Percentiles rank a stretch among this genome's conserved stretches.
These are phyloP conservation scores for Ceratocystis cacaofunesta DNA, from an alignment of 2,329 filamentous ascomycete genomes.

Conservation along the genomic window DNA sequence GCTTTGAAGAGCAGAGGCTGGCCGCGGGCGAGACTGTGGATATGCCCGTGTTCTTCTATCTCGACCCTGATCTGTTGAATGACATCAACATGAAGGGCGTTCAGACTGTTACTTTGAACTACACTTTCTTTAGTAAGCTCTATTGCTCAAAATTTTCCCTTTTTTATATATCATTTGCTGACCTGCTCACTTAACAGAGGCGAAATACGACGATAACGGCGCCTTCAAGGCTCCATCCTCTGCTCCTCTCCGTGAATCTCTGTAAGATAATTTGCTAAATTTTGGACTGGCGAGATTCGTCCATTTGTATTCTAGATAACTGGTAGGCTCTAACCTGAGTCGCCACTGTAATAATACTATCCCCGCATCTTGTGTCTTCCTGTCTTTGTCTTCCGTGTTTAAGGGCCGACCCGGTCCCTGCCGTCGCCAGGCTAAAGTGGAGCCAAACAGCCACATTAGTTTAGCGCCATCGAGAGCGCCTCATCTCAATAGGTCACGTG, in stretches of 20 bases:
- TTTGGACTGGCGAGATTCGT: background rate
- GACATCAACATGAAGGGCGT: conserved; percentile 88
- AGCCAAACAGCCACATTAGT: background rate
- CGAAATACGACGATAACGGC: conserved; percentile 33
- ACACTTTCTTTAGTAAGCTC: conserved; percentile 94
- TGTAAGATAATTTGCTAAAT: background rate
- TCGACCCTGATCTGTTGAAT: conserved; percentile 86
- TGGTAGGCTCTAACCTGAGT: background rate
- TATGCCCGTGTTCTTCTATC: conserved; percentile 99
- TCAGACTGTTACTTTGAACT: conserved; percentile 87
- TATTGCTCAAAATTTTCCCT: background rate
- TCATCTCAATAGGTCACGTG: conserved; percentile 7
- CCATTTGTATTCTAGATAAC: background rate
- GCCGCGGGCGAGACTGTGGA: conserved; percentile 94
- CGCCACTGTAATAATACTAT: background rate
- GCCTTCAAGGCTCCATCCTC: conserved; percentile 27
- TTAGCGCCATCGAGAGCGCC: background rate
- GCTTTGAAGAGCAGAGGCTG: conserved; percentile 90
- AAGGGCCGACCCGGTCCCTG: background rate
- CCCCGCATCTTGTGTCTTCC: background rate
- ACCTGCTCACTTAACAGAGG: conserved; percentile 26
- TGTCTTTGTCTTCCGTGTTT: background rate
- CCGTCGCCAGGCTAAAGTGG: background rate
- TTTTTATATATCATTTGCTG: conserved; percentile 21
- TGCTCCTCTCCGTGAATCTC: conserved; percentile 14